Conservation (phyloP, 2,329 filamentous ascomycete species). For the Pseudogymnoascus sp. region DNA sequence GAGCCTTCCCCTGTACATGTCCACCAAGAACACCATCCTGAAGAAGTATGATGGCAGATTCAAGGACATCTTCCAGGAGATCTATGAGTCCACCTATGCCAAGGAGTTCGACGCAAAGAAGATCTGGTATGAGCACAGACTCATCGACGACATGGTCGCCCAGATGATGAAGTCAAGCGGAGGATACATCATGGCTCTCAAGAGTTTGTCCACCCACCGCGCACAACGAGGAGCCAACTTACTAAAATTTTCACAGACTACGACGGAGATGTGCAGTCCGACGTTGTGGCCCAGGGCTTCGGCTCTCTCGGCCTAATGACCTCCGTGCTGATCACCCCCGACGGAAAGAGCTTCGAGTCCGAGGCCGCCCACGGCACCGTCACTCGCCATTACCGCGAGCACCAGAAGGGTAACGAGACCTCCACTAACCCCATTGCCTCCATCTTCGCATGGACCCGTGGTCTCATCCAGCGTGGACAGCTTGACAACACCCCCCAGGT, state of each 20-base stretch:
- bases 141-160: slow-evolving; percentile 99
- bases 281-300: slow-evolving; percentile 97
- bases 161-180: slow-evolving; percentile 99
- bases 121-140: slow-evolving; percentile 98
- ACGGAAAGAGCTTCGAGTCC: slow-evolving; percentile 94
- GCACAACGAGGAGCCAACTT: neutral
- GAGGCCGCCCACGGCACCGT: slow-evolving; percentile 98
- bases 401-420: slow-evolving; percentile 96
- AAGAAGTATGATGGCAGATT: slow-evolving; percentile 98
- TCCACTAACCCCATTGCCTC: slow-evolving; percentile 98
- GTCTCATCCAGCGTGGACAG: slow-evolving; percentile 85
- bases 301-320: slow-evolving; percentile 98
- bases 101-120: slow-evolving; percentile 80
- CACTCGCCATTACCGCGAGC: slow-evolving; percentile 95
- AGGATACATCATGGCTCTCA: slow-evolving; percentile 94
- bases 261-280: slow-evolving; percentile 97
- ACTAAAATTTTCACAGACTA: slow-evolving; percentile 60
- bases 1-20: slow-evolving; percentile 94
- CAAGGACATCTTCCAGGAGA: slow-evolving; percentile 99
- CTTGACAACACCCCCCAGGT: slow-evolving; percentile 90
- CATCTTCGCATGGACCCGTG: slow-evolving; percentile 98
- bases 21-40: slow-evolving; percentile 99
- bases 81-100: slow-evolving; percentile 85
- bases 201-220: slow-evolving; percentile 54
- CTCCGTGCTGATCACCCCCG: slow-evolving; percentile 90